Percentiles rank a stretch among this genome's conserved stretches.
Conservation (phyloP, 345 rosid genomes). For the Boechera stricta region DNA sequence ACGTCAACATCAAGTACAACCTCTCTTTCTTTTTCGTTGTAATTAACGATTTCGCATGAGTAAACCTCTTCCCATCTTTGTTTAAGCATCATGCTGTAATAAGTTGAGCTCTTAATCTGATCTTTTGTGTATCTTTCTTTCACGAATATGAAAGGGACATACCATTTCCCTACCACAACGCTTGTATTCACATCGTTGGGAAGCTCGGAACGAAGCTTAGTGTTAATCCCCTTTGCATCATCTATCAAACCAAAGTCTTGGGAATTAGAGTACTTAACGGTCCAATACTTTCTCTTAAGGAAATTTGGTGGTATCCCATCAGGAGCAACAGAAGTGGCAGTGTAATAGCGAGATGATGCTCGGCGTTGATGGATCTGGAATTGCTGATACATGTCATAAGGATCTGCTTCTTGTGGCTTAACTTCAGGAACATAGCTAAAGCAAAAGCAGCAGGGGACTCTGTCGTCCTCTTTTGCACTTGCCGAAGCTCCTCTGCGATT, state of each 20-base stretch:
- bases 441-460: conserved; percentile 44
- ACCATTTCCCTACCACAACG: conserved; percentile 65
- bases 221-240: conserved; percentile 63
- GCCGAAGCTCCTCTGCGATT: conserved; percentile 52
- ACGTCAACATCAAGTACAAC: conserved; percentile 46
- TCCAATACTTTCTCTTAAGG: conserved; percentile 52
- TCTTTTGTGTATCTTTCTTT: conserved; percentile 49
- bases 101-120: conserved; percentile 50
- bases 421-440: conserved; percentile 40
- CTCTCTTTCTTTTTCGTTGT: background rate
- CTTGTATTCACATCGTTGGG: conserved; percentile 41
- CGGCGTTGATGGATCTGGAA: conserved; percentile 39
- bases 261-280: conserved; percentile 34
- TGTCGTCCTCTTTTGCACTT: conserved; percentile 44
- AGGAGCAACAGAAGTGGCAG: conserved; percentile 53
- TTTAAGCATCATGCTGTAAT: conserved; percentile 63
- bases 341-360: conserved; percentile 17
- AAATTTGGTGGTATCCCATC: conserved; percentile 57
- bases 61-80: conserved; percentile 65
- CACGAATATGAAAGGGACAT: conserved; percentile 67
- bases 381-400: conserved; percentile 48
- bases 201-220: conserved; percentile 46
- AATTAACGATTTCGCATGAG: conserved; percentile 36
- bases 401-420: conserved; percentile 48
- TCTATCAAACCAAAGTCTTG: conserved; percentile 46